Base-by-base conservation (phyloP, 192 early-diverging fungal species). In the Backusella mclennaniae region DNA sequence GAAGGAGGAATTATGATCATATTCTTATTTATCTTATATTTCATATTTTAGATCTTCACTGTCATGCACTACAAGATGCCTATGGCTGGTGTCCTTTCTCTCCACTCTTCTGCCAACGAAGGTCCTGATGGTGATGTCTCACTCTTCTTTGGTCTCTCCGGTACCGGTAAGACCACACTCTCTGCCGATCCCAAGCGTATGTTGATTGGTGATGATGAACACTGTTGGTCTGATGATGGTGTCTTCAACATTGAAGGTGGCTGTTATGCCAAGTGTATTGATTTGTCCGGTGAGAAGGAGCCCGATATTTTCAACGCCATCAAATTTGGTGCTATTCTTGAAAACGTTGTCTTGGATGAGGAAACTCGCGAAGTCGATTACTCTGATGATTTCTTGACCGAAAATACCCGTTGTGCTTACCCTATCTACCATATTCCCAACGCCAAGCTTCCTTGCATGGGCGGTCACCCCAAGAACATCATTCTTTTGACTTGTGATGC, bases 21-120 rank as follows among this genome's bases (percentile, higher is more conserved):
- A 46, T 44, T 23, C 21, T 39, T 46, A 71, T 29, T 29, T 33
- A 44, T 35, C 39, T 49, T 35, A 19, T 73, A 42, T 79, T 67
- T 41, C 31, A 29, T 71, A 15, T 41, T 73, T 23, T 67, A 80
- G 77, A 90, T 95, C 74, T 96, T 98, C 87, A 98, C 96, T 31
- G 95, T 99, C 67, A 98, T 99, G 97, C 96, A 99, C 85, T 98
- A 99, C 90, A 85, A 95, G 76, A 98, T 98, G 96, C 97, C 97
- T 80, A 97, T 96, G 92, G 86, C 87, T 67, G 93, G 92, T 44
- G 95, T 96, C 38, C 84, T 96, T 14, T 96, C 95, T 31, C 87
- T 96, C 63, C 95, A 96, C 87, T 97, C 97, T 6, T 96, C 94
- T 73, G 96, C 96, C 73, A 99, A 99, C 79, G 95, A 96, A 83